Conservation (phyloP, 495 filamentous ascomycete species). For the Viridothelium virens region DNA sequence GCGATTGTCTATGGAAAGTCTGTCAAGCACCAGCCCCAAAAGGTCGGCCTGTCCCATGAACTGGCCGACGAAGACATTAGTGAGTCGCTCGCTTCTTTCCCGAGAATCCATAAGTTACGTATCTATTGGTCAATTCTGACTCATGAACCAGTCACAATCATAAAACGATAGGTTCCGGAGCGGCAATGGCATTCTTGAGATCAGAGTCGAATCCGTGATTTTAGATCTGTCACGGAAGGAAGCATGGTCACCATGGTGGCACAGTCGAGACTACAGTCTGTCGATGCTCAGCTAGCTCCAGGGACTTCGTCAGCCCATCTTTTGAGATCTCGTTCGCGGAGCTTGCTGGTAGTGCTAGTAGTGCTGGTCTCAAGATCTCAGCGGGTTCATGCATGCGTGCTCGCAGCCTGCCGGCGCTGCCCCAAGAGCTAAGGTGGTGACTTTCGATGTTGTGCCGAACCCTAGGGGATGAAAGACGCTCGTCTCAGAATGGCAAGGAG, state of each 20-base stretch:
- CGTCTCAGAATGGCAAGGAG: slow-evolving; percentile 5
- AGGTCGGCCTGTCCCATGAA: slow-evolving; percentile 86
- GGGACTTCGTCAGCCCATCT: too few relatives aligned
- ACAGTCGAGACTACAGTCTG: slow-evolving; percentile 8
- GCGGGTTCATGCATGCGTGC: not conserved
- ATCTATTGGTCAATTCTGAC: not conserved
- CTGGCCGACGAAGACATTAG: slow-evolving; percentile 92
- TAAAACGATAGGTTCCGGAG: slow-evolving; percentile 64
- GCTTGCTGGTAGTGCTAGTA: not conserved
- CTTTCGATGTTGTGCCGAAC: slow-evolving; percentile 1
- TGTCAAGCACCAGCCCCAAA: slow-evolving; percentile 97
- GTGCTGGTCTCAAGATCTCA: not conserved
- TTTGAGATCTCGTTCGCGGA: slow-evolving; percentile 13
- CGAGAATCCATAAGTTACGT: not conserved
- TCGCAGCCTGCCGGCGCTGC: not conserved
- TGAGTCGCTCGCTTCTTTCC: slow-evolving; percentile 8
- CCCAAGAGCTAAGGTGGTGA: not conserved
- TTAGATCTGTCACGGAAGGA: not conserved
- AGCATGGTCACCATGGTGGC: too few relatives aligned
- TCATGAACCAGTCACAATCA: slow-evolving; percentile 65
- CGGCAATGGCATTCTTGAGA: not conserved
- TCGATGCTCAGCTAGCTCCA: not conserved
- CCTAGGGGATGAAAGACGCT: not conserved
- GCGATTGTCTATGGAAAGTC: slow-evolving; percentile 96
- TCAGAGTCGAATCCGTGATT: not conserved